Evolutionary conservation across 495 filamentous ascomycete genomes (phyloP), one percentile per base, ranked within the genome.

Genomic region (Corynascus novoguineensis): DNA sequence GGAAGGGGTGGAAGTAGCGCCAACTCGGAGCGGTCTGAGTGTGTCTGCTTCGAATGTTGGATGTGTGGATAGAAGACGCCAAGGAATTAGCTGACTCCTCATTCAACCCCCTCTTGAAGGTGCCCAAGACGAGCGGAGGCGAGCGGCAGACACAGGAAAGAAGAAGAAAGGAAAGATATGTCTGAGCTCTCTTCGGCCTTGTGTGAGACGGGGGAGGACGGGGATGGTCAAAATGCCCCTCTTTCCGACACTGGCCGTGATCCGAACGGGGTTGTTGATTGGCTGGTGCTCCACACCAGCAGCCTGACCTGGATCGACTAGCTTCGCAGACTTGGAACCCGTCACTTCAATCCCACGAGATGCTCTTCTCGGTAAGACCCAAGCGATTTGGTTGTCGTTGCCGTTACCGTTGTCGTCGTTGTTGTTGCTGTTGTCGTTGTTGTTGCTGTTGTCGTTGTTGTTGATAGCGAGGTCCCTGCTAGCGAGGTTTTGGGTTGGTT

Each of bases 241-340:
- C 37, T 27, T 34, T 53, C 50, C 50, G 25, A 42, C 8, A 27
- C 14, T 31, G 27, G 37, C 35, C 37, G 50, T 53, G 50, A 40
- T 21, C 24, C 35, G 50, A 28, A 7, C n/a, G 8, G 25, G 37
- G 50, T 17, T 31, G 50, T 11, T 53, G 50, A 53, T 53, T 53
- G 50, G 50, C 11, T 14, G 34, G 22, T 35, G 27, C 10, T 17
- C 22, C 11, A 25, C 11, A n/a, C n/a, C 21, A 27, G n/a, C 48
- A 24, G 49, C 22, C 27, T 12, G 44, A 27, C n/a, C 17, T 25
- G 29, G 17, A 32, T 19, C 21, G 28, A 32, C 46, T 21, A 3
- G 42, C 27, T 7, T 17, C 24, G 28, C 42, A 17, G 24, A 46
- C 24, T 28, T 46, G 24, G 14, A 9, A 28, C 42, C 28, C 5